Evolutionary conservation across 2,329 filamentous ascomycete genomes (phyloP).

Genomic region (Xylaria sp.): DNA sequence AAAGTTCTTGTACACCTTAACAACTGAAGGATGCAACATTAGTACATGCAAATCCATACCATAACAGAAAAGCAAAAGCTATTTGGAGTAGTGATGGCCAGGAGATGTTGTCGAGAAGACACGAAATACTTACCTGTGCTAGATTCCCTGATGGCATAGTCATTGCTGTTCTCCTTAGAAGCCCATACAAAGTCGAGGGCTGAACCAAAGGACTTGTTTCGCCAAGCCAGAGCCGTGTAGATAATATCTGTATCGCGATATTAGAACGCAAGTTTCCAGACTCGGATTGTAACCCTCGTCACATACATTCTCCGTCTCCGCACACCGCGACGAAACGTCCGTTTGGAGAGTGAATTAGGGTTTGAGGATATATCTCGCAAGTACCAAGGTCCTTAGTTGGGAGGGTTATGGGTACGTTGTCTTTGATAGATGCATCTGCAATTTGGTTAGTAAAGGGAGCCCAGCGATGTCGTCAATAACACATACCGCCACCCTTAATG

Average conservation of each 20-base stretch:
- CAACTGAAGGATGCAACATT: slow-evolving; percentile 50
- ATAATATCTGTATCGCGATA: slow-evolving; percentile 74
- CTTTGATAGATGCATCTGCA: slow-evolving; percentile 81
- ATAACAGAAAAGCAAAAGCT: not conserved
- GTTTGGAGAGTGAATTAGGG: slow-evolving; percentile 94
- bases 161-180: slow-evolving; percentile 96
- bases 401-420: slow-evolving; percentile 85
- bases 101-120: not conserved
- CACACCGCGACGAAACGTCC: slow-evolving; percentile 84
- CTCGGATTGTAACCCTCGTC: not conserved
- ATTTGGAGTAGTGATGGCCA: not conserved
- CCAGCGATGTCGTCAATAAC: slow-evolving; percentile 1
- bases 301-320: slow-evolving; percentile 84
- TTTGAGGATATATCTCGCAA: slow-evolving; percentile 97
- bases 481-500: slow-evolving; percentile 83
- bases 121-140: slow-evolving; percentile 69
- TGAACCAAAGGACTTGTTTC: slow-evolving; percentile 97
- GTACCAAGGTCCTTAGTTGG: slow-evolving; percentile 95
- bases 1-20: slow-evolving; percentile 99
- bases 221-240: slow-evolving; percentile 94
- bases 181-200: slow-evolving; percentile 98
- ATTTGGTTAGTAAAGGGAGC: slow-evolving; percentile 44
- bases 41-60: slow-evolving; percentile 2
- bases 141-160: slow-evolving; percentile 97
- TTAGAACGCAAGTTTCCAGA: slow-evolving; percentile 1